Evolutionary conservation across 139 green algal species (phyloP).

Genomic region (Chlamydomonas incerta): DNA sequence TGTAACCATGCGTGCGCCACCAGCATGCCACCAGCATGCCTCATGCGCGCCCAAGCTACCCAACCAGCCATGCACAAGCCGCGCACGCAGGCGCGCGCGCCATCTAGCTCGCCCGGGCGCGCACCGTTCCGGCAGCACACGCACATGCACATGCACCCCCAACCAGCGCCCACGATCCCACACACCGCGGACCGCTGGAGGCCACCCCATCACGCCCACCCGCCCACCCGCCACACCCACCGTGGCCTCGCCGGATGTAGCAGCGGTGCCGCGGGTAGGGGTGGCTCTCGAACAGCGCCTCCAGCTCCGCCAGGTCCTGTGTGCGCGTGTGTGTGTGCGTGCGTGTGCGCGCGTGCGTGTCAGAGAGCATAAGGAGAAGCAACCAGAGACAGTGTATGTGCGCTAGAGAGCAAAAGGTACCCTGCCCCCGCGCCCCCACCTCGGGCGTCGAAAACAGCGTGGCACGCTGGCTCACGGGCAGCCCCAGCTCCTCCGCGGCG

Average conservation of each 20-base stretch:
- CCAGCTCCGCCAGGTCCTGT: slow-evolving; percentile 18
- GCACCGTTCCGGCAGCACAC: neutral
- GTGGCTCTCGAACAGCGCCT: slow-evolving; percentile 1
- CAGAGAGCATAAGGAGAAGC: no score
- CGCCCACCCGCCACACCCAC: neutral
- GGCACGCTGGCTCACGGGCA: slow-evolving; percentile 12
- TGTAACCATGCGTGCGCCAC: no score
- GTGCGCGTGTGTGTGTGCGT: neutral
- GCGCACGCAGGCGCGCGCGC: no score
- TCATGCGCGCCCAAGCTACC: no score
- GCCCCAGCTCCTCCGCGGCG: neutral
- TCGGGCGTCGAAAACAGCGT: slow-evolving; percentile 35
- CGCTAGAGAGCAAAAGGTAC: no score
- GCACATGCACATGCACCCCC: neutral
- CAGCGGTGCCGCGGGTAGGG: slow-evolving; percentile 32
- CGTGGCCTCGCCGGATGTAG: slow-evolving; percentile 33
- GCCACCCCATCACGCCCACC: neutral
- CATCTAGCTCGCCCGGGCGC: neutral
- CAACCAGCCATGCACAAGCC: no score
- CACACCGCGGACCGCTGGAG: no score
- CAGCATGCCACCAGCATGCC: no score
- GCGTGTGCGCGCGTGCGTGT: neutral
- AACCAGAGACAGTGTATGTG: neutral
- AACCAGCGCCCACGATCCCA: neutral
- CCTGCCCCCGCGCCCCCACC: neutral